A percentile compares a stretch with the other conserved stretches of the same genome.
phyloP scores from a whole-genome alignment of 2,329 filamentous ascomycete genomes.

The Epichloe gansuensis region DNA sequence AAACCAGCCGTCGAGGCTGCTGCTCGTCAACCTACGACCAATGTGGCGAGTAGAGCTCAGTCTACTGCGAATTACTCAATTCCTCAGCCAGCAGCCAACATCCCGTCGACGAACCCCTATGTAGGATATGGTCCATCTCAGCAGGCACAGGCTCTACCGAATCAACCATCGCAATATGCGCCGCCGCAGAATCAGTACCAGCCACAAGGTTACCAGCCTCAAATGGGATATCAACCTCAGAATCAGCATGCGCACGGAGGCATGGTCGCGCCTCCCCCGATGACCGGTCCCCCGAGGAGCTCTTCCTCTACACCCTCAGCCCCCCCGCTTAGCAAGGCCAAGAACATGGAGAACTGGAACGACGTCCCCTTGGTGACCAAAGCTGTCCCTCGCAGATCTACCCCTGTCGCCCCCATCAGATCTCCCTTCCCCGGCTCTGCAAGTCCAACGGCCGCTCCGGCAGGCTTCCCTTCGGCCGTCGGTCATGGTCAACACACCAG shows the following conservation, averaged over 20 bases:
- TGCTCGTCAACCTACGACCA: slow-evolving; percentile 11
- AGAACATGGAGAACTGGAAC: slow-evolving; percentile 78
- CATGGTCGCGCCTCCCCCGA: slow-evolving; percentile 12
- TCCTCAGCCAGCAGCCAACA: slow-evolving; percentile 22
- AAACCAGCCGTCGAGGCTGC: slow-evolving; percentile 19
- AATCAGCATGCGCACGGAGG: slow-evolving; percentile 25
- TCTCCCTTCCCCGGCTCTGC: slow-evolving; percentile 63
- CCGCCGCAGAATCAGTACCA: slow-evolving; percentile 25
- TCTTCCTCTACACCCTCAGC: slow-evolving; percentile 50
- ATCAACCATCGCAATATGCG: slow-evolving; percentile 23
- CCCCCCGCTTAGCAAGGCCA: slow-evolving; percentile 55
- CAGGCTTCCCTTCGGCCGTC: slow-evolving; percentile 22
- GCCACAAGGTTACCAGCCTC: slow-evolving; percentile 11
- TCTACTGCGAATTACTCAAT: slow-evolving; percentile 34
- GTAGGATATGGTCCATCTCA: slow-evolving; percentile 8
- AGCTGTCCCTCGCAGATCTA: slow-evolving; percentile 57
- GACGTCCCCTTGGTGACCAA: slow-evolving; percentile 82
- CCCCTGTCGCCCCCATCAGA: slow-evolving; percentile 58
- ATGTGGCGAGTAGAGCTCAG: slow-evolving; percentile 12
- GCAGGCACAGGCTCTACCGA: slow-evolving; percentile 16
- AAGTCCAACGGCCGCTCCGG: slow-evolving; percentile 27
- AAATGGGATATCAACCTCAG: slow-evolving; percentile 39
- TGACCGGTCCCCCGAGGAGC: slow-evolving; percentile 32
- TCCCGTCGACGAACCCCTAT: slow-evolving; percentile 19
- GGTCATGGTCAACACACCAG: slow-evolving; percentile 51